These are phyloP conservation scores for Carex scoparia DNA, from an alignment of 176 grass and related monocot species.

Conservation along the genomic window DNA sequence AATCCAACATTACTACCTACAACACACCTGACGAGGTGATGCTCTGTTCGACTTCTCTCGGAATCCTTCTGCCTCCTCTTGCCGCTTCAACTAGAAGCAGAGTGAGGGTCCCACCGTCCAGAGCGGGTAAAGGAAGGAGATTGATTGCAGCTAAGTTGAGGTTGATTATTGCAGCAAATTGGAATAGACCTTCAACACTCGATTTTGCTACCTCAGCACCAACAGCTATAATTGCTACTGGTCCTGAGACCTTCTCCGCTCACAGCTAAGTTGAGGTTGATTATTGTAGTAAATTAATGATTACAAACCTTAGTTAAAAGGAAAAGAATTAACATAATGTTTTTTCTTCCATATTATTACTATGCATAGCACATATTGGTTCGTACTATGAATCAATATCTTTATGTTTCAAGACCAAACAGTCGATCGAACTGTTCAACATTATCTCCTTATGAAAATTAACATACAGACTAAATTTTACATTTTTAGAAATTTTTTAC, in stretches of 20 bases:
- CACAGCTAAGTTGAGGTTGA: too few relatives aligned
- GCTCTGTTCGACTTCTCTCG: conserved; percentile 77
- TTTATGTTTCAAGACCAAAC: too few relatives aligned
- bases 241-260: conserved; percentile 71
- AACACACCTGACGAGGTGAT: conserved; percentile 64
- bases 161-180: conserved; percentile 86
- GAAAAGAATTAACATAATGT: not conserved
- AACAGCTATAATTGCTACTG: conserved; percentile 82
- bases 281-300: not conserved
- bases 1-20: conserved; percentile 67
- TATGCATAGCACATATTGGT: too few relatives aligned
- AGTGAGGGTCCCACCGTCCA: conserved; percentile 70
- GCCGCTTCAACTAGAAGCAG: conserved; percentile 84
- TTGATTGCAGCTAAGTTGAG: conserved; percentile 92
- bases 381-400: too few relatives aligned
- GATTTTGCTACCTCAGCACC: conserved; percentile 81
- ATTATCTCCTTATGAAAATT: too few relatives aligned
- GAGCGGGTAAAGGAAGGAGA: conserved; percentile 60
- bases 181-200: conserved; percentile 62
- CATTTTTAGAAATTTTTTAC: too few relatives aligned
- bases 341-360: not conserved
- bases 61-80: conserved; percentile 80
- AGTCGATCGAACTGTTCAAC: too few relatives aligned
- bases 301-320: not conserved
- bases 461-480: too few relatives aligned